Evolutionary conservation across 352 stramenopile genomes (phyloP).

Genomic region (Halophytophthora batemanensis): DNA sequence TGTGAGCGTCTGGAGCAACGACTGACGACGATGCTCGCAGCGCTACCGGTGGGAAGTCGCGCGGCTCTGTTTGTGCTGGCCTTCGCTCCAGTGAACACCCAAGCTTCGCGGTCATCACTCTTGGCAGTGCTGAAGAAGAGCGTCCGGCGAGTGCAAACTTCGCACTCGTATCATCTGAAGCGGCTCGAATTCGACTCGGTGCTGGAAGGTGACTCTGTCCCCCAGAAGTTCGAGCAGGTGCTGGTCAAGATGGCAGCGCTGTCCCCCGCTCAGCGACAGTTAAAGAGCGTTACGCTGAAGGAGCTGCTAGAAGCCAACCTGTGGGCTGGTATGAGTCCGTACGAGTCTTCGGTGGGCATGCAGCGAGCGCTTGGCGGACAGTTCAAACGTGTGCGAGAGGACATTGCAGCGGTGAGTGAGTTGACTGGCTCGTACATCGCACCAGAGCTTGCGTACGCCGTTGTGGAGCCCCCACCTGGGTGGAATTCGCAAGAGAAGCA

Average conservation of each 20-base stretch:
- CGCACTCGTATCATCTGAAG: constrained; percentile 16
- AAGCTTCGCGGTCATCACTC: constrained; percentile 14
- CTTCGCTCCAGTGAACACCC: constrained; percentile 30
- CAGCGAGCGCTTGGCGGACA: constrained; percentile 25
- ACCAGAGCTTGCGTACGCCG: constrained; percentile 44
- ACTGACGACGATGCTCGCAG: constrained; percentile 29
- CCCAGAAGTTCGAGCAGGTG: constrained; percentile 25
- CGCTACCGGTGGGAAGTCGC: constrained; percentile 27
- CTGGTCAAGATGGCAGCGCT: constrained; percentile 24
- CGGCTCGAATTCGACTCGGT: constrained; percentile 27
- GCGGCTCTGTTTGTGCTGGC: constrained; percentile 41
- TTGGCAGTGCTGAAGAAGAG: constrained; percentile 24
- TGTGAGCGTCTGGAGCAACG: constrained; percentile 41
- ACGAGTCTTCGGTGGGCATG: constrained; percentile 21
- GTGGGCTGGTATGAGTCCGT: constrained; percentile 31
- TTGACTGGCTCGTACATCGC: constrained; percentile 29
- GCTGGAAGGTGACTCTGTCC: constrained; percentile 10
- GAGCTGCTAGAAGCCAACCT: constrained; percentile 41
- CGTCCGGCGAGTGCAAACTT: constrained; percentile 24
- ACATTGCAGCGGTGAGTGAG: constrained; percentile 28
- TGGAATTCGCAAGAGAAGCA: constrained; percentile 40
- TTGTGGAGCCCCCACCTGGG: constrained; percentile 24
- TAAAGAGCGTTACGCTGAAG: constrained; percentile 32
- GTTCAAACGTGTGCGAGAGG: constrained; percentile 20
- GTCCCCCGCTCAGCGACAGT: constrained; percentile 18